Percentiles rank a stretch among this genome's conserved stretches.
These are phyloP conservation scores for Caryopteris hybrid DNA, from an alignment of 305 asterid species.

Conservation along the genomic window DNA sequence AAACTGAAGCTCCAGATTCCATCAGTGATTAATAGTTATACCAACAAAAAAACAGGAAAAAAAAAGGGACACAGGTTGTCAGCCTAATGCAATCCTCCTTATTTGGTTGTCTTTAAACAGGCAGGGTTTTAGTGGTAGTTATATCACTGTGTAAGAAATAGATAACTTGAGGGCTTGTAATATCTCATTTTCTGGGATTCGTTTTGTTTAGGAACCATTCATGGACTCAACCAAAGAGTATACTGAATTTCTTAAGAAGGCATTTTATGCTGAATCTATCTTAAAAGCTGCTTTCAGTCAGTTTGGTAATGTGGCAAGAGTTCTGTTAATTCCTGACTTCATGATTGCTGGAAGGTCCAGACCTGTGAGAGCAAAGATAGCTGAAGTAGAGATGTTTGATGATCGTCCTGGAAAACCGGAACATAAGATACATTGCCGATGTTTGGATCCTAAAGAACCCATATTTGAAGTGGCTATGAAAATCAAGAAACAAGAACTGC, in stretches of 20 bases:
- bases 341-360: slow-evolving; percentile 60
- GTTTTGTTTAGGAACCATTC: neutral
- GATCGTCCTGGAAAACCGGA: slow-evolving; percentile 46
- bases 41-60: too few species aligned
- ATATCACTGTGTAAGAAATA: neutral
- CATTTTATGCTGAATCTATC: slow-evolving; percentile 3
- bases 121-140: too few species aligned
- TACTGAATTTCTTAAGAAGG: slow-evolving; percentile 40
- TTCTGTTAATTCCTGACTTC: slow-evolving; percentile 19
- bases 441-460: slow-evolving; percentile 45
- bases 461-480: slow-evolving; percentile 28
- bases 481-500: slow-evolving; percentile 27
- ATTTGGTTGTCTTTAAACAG: too few species aligned
- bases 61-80: too few species aligned
- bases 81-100: too few species aligned
- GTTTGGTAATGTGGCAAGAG: neutral
- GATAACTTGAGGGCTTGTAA: neutral
- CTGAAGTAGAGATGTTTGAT: slow-evolving; percentile 41
- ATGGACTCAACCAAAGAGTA: slow-evolving; percentile 29
- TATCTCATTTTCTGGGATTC: neutral
- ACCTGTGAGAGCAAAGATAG: slow-evolving; percentile 42
- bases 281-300: slow-evolving; percentile 18
- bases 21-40: too few species aligned
- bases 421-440: slow-evolving; percentile 26
- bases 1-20: too few species aligned